Evolutionary conservation across 805 yeast species (phyloP).

Genomic region (Wickerhamomyces subpelliculosus): DNA sequence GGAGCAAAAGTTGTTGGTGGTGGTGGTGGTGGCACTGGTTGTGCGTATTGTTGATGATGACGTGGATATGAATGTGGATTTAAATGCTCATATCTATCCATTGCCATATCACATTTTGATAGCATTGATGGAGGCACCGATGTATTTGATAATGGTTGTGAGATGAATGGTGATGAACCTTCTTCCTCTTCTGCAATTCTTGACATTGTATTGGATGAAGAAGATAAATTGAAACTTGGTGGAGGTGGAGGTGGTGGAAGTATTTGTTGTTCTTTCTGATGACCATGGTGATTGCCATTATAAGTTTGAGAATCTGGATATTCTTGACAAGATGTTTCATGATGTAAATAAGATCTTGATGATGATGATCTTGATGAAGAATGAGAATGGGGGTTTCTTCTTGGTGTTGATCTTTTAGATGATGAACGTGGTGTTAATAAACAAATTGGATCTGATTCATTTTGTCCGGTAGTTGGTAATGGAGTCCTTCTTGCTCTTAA

Average conservation of each 20-base stretch:
- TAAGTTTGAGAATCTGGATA: too few species aligned
- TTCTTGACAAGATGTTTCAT: too few species aligned
- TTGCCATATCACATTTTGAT: too few species aligned
- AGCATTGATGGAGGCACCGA: too few species aligned
- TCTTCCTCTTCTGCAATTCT: too few species aligned
- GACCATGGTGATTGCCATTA: too few species aligned
- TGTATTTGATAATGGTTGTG: too few species aligned
- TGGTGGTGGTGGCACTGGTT: not conserved
- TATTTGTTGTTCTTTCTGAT: too few species aligned
- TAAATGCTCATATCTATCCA: too few species aligned
- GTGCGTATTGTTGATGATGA: too few species aligned
- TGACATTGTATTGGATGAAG: too few species aligned
- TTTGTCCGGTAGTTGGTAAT: not conserved
- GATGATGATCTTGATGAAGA: not conserved
- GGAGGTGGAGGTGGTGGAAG: not conserved
- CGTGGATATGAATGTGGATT: not conserved
- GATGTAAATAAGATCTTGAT: not conserved
- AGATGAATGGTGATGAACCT: too few species aligned
- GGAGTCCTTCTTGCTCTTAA: not conserved
- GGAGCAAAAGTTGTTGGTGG: not conserved
- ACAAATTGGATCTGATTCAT: not conserved
- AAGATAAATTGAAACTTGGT: not conserved
- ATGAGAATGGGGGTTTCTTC: not conserved
- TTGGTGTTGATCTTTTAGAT: not conserved
- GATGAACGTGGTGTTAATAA: not conserved